Conservation (phyloP, 2,329 filamentous ascomycete species). For the Fusarium bulbicola region DNA sequence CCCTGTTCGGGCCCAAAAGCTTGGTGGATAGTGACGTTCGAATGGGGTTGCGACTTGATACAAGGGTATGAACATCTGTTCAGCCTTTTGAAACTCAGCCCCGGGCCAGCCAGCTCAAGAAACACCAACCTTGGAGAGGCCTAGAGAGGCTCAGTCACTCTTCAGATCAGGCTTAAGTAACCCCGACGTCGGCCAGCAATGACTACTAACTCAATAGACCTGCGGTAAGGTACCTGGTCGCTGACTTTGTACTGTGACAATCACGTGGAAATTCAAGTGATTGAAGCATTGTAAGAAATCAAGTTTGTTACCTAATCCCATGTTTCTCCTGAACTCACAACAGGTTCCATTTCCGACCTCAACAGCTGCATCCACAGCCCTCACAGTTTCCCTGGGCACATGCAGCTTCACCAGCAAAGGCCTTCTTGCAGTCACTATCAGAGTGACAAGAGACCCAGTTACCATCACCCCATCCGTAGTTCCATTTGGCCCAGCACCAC, state of each 20-base stretch:
- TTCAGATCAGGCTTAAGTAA: neutral
- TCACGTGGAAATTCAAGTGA: neutral
- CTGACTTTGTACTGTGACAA: neutral
- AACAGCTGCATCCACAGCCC: neutral
- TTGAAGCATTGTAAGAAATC: neutral
- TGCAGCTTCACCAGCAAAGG: neutral
- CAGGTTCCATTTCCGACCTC: neutral
- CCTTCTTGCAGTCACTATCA: neutral
- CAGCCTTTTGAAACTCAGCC: conserved; percentile 17
- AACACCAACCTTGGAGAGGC: conserved; percentile 1
- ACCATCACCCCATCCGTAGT: neutral
- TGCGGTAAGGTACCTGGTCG: neutral
- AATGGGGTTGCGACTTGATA: neutral
- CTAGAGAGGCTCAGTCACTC: neutral
- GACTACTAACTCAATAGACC: neutral
- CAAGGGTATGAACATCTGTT: neutral
- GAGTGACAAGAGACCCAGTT: neutral
- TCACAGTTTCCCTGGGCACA: neutral
- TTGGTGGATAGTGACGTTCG: neutral
- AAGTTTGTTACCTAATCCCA: neutral
- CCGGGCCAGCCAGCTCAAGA: neutral
- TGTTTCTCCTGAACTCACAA: neutral
- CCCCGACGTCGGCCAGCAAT: neutral
- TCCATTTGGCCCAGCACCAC: neutral
- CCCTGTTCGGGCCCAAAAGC: conserved; percentile 2